These are phyloP conservation scores for Leccinum rimulosum DNA, from an alignment of 768 basidiomycete species.

Conservation along the genomic window DNA sequence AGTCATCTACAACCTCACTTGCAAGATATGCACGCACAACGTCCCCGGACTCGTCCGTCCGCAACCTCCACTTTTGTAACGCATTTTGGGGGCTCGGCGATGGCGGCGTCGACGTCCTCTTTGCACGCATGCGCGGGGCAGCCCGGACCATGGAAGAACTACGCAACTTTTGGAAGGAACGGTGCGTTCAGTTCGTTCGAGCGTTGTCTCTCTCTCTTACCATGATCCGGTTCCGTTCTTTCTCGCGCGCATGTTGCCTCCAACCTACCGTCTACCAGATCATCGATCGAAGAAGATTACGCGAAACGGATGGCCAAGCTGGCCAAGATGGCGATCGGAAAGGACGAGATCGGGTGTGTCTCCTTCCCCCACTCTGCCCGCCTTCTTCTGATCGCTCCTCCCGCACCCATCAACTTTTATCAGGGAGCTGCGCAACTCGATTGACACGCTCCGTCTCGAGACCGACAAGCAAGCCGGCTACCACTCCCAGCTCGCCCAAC, in stretches of 20 bases:
- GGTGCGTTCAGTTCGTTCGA: constrained; percentile 48
- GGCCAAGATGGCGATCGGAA: constrained; percentile 71
- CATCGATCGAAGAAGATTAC: constrained; percentile 92
- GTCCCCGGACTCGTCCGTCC: constrained; percentile 42
- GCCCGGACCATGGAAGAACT: constrained; percentile 87
- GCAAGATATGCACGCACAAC: constrained; percentile 62
- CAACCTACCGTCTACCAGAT: constrained; percentile 41
- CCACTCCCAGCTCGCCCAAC: constrained; percentile 72
- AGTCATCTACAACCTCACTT: constrained; percentile 79
- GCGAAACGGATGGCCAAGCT: constrained; percentile 81
- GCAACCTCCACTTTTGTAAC: constrained; percentile 89
- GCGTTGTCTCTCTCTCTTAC: background rate
- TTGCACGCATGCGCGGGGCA: constrained; percentile 86
- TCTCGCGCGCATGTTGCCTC: background rate
- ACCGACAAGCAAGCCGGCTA: constrained; percentile 77
- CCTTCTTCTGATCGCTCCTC: background rate
- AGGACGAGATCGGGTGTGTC: constrained; percentile 91
- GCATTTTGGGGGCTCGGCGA: constrained; percentile 91
- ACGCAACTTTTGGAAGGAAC: constrained; percentile 87
- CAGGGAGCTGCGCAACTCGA: constrained; percentile 78
- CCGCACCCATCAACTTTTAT: background rate
- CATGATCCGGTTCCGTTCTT: background rate
- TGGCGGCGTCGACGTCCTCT: constrained; percentile 87
- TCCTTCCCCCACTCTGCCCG: background rate
- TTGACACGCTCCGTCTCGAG: constrained; percentile 79